These are phyloP conservation scores for Ophiostoma sp. DNA, from an alignment of 2,329 filamentous ascomycete species.

Conservation along the genomic window DNA sequence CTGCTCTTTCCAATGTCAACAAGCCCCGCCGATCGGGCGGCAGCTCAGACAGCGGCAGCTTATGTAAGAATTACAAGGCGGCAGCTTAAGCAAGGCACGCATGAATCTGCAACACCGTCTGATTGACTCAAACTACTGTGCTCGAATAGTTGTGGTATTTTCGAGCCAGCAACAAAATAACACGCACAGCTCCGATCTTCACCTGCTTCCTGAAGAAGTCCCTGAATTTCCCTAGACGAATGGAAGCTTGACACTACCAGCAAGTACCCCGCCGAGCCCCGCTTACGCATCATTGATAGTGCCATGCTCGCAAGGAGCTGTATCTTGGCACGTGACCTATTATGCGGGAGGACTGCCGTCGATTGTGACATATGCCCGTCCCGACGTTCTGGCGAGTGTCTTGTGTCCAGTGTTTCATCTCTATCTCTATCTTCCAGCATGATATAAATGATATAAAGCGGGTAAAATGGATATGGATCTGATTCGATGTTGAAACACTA, in stretches of 20 bases:
- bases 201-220: slow-evolving; percentile 17
- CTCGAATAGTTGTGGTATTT: not conserved
- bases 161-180: no score
- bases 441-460: no score
- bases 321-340: not conserved
- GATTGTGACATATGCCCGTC: not conserved
- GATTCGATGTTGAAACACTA: not conserved
- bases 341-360: not conserved
- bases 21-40: not conserved
- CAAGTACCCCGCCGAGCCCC: slow-evolving; percentile 23
- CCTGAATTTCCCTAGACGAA: not conserved
- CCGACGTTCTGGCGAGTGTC: not conserved
- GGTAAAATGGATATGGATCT: not conserved
- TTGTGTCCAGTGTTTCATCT: not conserved
- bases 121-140: not conserved
- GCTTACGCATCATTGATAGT: slow-evolving; percentile 21
- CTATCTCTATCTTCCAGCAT: not conserved
- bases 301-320: not conserved
- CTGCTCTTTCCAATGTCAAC: slow-evolving; percentile 10
- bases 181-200: no score
- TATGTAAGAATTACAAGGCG: not conserved
- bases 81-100: not conserved
- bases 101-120: not conserved
- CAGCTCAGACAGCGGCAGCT: not conserved
- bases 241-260: not conserved